Percentiles rank a stretch among this genome's conserved stretches.
phyloP scores from a whole-genome alignment of 495 filamentous ascomycete species.

The Physcia stellaris region DNA sequence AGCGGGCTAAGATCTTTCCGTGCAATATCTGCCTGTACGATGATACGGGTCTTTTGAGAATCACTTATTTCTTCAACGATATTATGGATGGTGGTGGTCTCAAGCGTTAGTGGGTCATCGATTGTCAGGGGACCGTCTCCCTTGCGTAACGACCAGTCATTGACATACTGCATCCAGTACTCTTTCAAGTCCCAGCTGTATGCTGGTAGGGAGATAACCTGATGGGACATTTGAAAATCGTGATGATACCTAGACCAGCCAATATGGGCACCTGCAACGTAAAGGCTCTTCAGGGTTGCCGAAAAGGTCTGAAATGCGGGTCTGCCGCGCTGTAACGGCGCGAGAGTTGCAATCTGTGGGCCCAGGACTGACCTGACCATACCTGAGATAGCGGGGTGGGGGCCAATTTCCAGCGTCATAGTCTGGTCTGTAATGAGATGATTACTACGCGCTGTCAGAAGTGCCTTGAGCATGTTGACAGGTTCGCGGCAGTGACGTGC shows the following conservation, averaged over 20 bases:
- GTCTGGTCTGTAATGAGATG: conserved; percentile 38
- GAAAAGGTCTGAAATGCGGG: conserved; percentile 39
- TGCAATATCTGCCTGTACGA: conserved; percentile 41
- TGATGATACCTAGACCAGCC: conserved; percentile 53
- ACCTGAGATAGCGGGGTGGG: conserved; percentile 40
- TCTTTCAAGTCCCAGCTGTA: conserved; percentile 57
- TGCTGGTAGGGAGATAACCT: conserved; percentile 46
- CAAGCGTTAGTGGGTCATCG: not conserved
- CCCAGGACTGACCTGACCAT: conserved; percentile 45
- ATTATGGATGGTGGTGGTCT: conserved; percentile 10
- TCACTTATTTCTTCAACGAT: conserved; percentile 36
- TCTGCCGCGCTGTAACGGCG: conserved; percentile 24
- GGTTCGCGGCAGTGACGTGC: conserved; percentile 42
- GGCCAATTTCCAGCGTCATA: conserved; percentile 42
- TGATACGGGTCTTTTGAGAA: conserved; percentile 32
- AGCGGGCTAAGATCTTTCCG: conserved; percentile 34
- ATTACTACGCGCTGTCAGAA: conserved; percentile 34
- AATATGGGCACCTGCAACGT: conserved; percentile 42
- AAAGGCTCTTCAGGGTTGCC: conserved; percentile 36
- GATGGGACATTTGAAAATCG: conserved; percentile 38
- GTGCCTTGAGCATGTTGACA: conserved; percentile 44
- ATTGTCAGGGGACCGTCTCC: conserved; percentile 11
- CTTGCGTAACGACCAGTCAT: conserved; percentile 27
- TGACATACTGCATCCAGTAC: conserved; percentile 56
- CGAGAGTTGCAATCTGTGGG: conserved; percentile 30